Evolutionary conservation across 495 filamentous ascomycete species (phyloP).

Genomic region (Tuber magnatum): DNA sequence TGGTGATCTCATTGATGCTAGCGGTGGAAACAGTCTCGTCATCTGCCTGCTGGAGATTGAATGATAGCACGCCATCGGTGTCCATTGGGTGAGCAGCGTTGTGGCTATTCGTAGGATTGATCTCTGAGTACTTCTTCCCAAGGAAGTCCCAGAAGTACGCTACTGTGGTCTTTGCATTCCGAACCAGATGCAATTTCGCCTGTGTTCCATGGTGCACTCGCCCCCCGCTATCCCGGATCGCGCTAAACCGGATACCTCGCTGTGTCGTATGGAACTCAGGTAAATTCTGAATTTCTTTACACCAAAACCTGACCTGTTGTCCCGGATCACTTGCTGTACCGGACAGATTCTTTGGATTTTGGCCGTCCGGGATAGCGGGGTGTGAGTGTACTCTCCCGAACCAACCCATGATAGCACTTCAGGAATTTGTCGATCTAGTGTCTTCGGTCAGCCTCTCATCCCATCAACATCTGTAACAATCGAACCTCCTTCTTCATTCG

Average conservation of each 20-base stretch:
- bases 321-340: too few relatives aligned
- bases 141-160: slow-evolving; percentile 94
- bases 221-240: too few relatives aligned
- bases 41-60: slow-evolving; percentile 71
- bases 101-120: slow-evolving; percentile 93
- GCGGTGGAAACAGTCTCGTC: slow-evolving; percentile 62
- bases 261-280: too few relatives aligned
- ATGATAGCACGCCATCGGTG: slow-evolving; percentile 63
- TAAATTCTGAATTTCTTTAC: too few relatives aligned
- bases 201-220: slow-evolving; percentile 90
- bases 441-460: slow-evolving; percentile 50
- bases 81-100: slow-evolving; percentile 85
- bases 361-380: too few relatives aligned
- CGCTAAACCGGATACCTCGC: too few relatives aligned
- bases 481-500: slow-evolving; percentile 93
- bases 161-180: slow-evolving; percentile 86
- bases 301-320: too few relatives aligned
- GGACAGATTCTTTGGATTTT: too few relatives aligned
- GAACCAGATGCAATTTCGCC: slow-evolving; percentile 83
- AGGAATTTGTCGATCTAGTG: slow-evolving; percentile 69
- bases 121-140: slow-evolving; percentile 70
- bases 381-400: slow-evolving; percentile 95
- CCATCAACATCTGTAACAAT: slow-evolving; percentile 12
- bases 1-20: slow-evolving; percentile 75
- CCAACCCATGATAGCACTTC: slow-evolving; percentile 88